Conservation (phyloP, 352 stramenopile genomes). For the Globisporangium spiculum region DNA sequence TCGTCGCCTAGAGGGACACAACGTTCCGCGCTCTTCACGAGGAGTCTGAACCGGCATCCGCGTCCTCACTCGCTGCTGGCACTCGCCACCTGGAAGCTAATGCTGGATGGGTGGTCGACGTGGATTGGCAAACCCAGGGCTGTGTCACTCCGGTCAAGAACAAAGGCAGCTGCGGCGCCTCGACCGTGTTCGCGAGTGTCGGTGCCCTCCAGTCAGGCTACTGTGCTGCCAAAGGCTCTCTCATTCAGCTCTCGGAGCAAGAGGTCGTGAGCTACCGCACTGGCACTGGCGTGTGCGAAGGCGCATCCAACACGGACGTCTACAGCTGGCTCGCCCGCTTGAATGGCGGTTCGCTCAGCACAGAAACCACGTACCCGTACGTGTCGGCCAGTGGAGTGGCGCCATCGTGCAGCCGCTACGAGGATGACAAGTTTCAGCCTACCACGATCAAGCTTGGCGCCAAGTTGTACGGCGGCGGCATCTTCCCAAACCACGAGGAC, state of each 20-base stretch:
- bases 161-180: slow-evolving; percentile 21
- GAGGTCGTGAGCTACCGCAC: slow-evolving; percentile 14
- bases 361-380: slow-evolving; percentile 16
- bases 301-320: slow-evolving; percentile 1
- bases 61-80: neutral
- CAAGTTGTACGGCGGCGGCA: slow-evolving; percentile 3
- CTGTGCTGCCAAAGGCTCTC: slow-evolving; percentile 13
- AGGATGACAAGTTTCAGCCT: slow-evolving; percentile 8
- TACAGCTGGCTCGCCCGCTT: slow-evolving; percentile 13
- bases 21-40: neutral
- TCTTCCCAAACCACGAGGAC: slow-evolving; percentile 9
- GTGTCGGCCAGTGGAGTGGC: neutral
- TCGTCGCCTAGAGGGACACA: neutral
- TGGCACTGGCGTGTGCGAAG: neutral
- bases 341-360: slow-evolving; percentile 16
- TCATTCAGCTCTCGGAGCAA: slow-evolving; percentile 15
- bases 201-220: slow-evolving; percentile 22
- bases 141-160: slow-evolving; percentile 21
- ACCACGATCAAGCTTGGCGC: slow-evolving; percentile 12
- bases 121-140: slow-evolving; percentile 13
- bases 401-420: slow-evolving; percentile 1
- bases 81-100: neutral
- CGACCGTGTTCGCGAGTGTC: slow-evolving; percentile 18
- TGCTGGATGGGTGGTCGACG: neutral
- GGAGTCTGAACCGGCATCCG: neutral